A percentile compares a stretch with the other conserved stretches of the same genome.
phyloP scores from a whole-genome alignment of 306 rosid species.

The Cyclanthera cordifolia region DNA sequence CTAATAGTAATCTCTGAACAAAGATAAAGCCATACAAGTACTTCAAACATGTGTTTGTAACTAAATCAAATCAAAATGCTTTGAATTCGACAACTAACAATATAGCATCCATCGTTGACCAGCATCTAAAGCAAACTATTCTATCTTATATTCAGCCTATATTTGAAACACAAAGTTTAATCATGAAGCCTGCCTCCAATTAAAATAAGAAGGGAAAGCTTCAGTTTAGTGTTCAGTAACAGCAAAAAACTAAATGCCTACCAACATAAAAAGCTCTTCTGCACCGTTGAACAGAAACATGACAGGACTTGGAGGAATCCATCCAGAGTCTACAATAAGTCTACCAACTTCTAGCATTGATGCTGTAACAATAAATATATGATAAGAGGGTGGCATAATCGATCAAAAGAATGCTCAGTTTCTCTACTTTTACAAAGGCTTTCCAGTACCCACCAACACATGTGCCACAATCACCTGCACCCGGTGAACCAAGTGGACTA shows the following conservation, averaged over 20 bases:
- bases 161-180: neutral
- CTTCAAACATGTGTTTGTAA: neutral
- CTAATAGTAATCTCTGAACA: neutral
- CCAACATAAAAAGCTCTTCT: slow-evolving; percentile 96
- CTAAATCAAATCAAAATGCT: neutral
- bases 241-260: slow-evolving; percentile 28
- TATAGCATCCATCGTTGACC: neutral
- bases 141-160: neutral
- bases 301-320: slow-evolving; percentile 67
- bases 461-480: slow-evolving; percentile 93
- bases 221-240: slow-evolving; percentile 4
- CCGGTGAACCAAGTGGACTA: slow-evolving; percentile 93
- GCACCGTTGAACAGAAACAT: slow-evolving; percentile 97
- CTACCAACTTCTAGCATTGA: slow-evolving; percentile 88
- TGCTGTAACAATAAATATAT: slow-evolving; percentile 34
- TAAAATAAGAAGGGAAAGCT: neutral
- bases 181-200: neutral
- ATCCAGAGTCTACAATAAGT: slow-evolving; percentile 70
- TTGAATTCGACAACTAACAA: neutral
- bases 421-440: slow-evolving; percentile 13
- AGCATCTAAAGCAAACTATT: neutral
- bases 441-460: slow-evolving; percentile 78
- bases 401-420: slow-evolving; percentile 9
- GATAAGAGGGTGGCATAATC: slow-evolving; percentile 5
- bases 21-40: neutral